Evolutionary conservation across 768 basidiomycete genomes (phyloP), one percentile per base, ranked within the genome.

Genomic region (Calocybe cyanea): DNA sequence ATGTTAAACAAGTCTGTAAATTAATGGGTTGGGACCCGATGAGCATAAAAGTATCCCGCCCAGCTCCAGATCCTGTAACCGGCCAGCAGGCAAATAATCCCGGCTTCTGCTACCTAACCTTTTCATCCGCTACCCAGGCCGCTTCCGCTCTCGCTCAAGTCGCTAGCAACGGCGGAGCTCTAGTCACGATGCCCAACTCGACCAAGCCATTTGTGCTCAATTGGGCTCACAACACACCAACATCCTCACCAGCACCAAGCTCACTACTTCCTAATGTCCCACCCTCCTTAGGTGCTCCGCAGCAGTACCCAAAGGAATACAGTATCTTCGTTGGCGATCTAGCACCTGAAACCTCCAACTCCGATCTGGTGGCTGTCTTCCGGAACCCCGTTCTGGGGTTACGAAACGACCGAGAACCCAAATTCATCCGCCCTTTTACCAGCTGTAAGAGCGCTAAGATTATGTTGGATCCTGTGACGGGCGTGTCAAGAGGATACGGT

Each of bases 361-460:
- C 87, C n/a, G 92, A 96, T 63, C 71, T 95, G n/a, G 90, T 95
- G 40, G 88, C 87, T 19, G 86, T 93, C 54, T 91, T 92, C 67
- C 84, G 90, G 58, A 91, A 93, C 63, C 91, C 91, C 0, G 85
- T 91, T 2, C 77, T 91, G 11, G 89, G 89, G 34, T 75, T 92
- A 43, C 78, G 89, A 48, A 87, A 85, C 59, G 89, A 92, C 60
- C 76, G 90, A 46, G 88, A 88, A 62, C 90, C 91, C 15, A 88
- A 89, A 63, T 87, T 91, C 53, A 91, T 94, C 43, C 77, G 83
- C 7, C 89, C 91, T 2, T 96, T 95, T 68, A 66, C 81, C 30
- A 93, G 90, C 62, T 93, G 92, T 68, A 92, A 92, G 71, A 93
- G 91, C 63, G 93, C 93, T 23, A 93, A 92, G 71, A 95, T 92